Evolutionary conservation across 805 yeast genomes (phyloP), one percentile per base, ranked within the genome.

Genomic region (Saccharomycopsis schoenii): DNA sequence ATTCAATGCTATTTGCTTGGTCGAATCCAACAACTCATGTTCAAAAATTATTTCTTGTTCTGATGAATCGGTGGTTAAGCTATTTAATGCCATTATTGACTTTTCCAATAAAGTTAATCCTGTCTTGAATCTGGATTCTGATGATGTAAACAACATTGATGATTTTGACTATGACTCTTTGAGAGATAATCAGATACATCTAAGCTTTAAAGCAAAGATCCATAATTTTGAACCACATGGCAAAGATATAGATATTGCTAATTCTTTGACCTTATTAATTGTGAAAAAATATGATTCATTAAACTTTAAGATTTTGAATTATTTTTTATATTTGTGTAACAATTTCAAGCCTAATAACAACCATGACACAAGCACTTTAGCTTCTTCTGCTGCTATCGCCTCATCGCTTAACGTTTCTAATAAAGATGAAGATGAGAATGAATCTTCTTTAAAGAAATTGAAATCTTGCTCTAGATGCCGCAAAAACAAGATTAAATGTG

Each of bases 381-480:
- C 21, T 15, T 10, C 21, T 15, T n/a, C 37, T 40, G 14, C 34
- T 17, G 21, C 54, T 6, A 6, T 6, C 6, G 6, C 34, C 34
- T 29, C 34, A 29, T 3, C 34, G 6, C 6, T 6, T 6, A 2
- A 36, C 36, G 34, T 19, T 37, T 39, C 8, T 19, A 36, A 59
- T 21, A 39, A 39, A 12, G 17, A 25, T 14, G 25, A 56, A 24
- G 41, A 40, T 25, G 21, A 42, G 21, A 39, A 55, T 54, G 43
- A 29, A 1, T 50, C 40, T 21, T 50, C 61, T 29, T 54, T 60
- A 24, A 64, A 64, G 25, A 61, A 62, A 51, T 55, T 64, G 42
- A 62, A 62, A 60, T 64, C 66, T 6, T 64, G 66, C 51, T 60
- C 60, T 4, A 57, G 66, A 52, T 64, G 66, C 55, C 58, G 66